Conservation (phyloP, 1,284 basidiomycete species). For the Trametes sp. region DNA sequence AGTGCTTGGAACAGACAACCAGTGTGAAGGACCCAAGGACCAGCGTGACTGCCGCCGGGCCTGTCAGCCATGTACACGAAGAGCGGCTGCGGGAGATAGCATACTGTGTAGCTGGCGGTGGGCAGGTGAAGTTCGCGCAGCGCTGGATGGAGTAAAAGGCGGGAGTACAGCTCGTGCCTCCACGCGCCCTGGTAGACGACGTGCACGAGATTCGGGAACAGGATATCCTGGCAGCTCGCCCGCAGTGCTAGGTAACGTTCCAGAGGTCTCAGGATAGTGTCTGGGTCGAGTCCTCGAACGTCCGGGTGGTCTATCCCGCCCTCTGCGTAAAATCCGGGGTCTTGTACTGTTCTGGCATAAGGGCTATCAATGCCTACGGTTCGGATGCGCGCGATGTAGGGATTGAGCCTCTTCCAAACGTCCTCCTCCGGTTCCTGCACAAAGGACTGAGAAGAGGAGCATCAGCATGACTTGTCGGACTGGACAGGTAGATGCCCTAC, state of each 20-base stretch:
- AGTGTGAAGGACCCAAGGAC: too few relatives aligned
- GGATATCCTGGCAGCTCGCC: neutral
- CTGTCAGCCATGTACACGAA: neutral
- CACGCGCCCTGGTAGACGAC: neutral
- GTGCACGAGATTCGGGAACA: neutral
- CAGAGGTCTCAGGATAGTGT: neutral
- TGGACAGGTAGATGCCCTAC: neutral
- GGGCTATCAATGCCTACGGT: neutral
- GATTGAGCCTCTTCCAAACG: neutral
- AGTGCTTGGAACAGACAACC: too few relatives aligned
- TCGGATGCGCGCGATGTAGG: neutral
- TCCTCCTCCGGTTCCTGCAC: neutral
- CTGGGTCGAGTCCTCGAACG: neutral
- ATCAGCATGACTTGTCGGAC: neutral
- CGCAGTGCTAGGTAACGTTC: neutral
- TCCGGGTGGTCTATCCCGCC: too few relatives aligned
- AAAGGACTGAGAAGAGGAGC: neutral
- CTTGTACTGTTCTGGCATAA: neutral
- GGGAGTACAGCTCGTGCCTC: neutral
- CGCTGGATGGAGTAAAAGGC: neutral
- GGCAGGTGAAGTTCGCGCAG: neutral
- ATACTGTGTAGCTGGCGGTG: neutral
- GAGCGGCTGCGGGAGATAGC: neutral
- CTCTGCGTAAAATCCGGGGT: neutral
- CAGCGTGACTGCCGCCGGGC: too few relatives aligned